A percentile compares a stretch with the other conserved stretches of the same genome.
These are phyloP conservation scores for Rhododendron kiyosumense DNA, from an alignment of 148 eudicot species.

Conservation along the genomic window DNA sequence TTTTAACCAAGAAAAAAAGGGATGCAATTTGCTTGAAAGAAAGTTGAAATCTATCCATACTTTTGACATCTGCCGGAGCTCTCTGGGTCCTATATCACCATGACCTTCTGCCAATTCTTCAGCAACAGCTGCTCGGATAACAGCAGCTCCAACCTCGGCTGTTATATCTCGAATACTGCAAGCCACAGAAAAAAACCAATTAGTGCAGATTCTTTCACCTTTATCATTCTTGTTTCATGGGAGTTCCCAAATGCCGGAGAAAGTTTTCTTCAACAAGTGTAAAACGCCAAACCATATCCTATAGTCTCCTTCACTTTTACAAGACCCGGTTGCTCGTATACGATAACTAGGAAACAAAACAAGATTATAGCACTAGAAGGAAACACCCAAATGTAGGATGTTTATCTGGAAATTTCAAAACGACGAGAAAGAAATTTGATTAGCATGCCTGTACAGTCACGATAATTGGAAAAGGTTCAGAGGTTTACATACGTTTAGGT, in stretches of 20 bases:
- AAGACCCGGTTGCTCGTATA: too few species aligned
- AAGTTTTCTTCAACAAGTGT: background rate
- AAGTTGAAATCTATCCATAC: constrained; percentile 35
- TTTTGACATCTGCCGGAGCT: constrained; percentile 72
- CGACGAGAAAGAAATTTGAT: background rate
- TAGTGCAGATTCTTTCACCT: background rate
- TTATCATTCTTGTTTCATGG: background rate
- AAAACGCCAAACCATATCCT: background rate
- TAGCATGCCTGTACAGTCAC: background rate
- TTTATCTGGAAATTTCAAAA: background rate
- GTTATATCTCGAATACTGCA: constrained; percentile 92
- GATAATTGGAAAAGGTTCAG: background rate
- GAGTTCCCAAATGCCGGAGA: background rate
- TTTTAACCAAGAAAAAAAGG: background rate
- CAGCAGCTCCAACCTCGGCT: constrained; percentile 90
- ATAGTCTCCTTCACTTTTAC: background rate
- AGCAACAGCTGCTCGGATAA: constrained; percentile 63
- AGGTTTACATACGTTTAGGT: background rate
- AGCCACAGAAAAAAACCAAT: background rate
- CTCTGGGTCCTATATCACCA: constrained; percentile 72
- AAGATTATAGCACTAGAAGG: background rate
- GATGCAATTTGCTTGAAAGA: constrained; percentile 5
- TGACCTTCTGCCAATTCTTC: constrained; percentile 89
- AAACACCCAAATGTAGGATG: background rate
- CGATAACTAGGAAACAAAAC: background rate